Evolutionary conservation across 176 grass and related monocot species (phyloP).

Genomic region (Stipa capillata): DNA sequence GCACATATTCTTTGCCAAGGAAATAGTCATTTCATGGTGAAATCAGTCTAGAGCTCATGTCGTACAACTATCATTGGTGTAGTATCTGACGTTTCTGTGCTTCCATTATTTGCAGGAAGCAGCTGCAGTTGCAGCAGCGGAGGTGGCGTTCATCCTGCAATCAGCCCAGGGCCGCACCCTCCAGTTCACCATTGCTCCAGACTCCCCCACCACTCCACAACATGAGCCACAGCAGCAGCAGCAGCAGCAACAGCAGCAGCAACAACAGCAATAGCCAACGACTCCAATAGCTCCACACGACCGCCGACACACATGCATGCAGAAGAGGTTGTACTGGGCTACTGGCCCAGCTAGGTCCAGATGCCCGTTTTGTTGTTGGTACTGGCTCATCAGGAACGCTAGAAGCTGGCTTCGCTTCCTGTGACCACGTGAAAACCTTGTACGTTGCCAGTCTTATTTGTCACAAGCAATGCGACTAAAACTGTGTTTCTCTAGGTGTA

Average conservation of each 20-base stretch:
- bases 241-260: neutral
- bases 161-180: constrained; percentile 38
- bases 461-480: neutral
- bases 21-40: neutral
- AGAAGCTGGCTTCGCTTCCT: neutral
- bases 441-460: neutral
- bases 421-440: constrained; percentile 3
- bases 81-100: neutral
- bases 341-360: neutral
- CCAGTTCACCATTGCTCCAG: constrained; percentile 76
- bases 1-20: neutral
- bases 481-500: neutral
- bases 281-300: constrained; percentile 4
- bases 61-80: neutral
- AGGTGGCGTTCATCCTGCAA: constrained; percentile 90
- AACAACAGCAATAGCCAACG: constrained; percentile 29
- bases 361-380: neutral
- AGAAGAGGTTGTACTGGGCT: neutral
- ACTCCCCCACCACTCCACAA: constrained; percentile 83
- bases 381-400: neutral
- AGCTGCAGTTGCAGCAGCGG: constrained; percentile 59
- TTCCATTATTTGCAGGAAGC: constrained; percentile 48
- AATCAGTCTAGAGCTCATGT: neutral
- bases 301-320: neutral
- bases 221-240: constrained; percentile 35